Evolutionary conservation across 2,329 filamentous ascomycete genomes (phyloP).

Genomic region (Ophiostoma sp.): DNA sequence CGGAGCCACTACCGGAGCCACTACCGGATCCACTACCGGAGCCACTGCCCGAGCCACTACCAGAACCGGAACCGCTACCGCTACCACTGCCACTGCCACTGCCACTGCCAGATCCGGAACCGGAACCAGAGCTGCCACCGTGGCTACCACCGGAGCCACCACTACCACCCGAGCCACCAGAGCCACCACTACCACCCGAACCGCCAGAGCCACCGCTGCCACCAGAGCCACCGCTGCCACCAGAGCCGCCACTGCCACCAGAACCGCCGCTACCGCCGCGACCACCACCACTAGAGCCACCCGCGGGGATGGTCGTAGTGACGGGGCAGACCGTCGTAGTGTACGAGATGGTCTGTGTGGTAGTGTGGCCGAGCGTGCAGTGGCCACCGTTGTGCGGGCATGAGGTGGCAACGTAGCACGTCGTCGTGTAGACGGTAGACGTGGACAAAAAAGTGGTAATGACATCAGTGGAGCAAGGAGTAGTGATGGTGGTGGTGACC

Average conservation of each 20-base stretch:
- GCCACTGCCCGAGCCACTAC: neutral
- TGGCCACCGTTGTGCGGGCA: slow-evolving; percentile 33
- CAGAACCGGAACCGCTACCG: neutral
- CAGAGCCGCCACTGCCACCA: neutral
- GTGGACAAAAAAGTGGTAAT: slow-evolving; percentile 25
- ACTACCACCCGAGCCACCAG: neutral
- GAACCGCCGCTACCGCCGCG: neutral
- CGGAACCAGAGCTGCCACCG: neutral
- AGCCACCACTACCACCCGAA: neutral
- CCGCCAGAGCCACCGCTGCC: neutral
- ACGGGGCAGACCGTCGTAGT: slow-evolving; percentile 46
- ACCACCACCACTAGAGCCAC: neutral
- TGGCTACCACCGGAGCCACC: neutral
- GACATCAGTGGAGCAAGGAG: neutral
- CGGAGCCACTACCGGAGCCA: neutral
- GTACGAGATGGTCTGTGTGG: slow-evolving; percentile 35
- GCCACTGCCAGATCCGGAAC: neutral
- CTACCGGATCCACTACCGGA: neutral
- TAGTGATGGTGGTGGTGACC: neutral
- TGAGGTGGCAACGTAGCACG: slow-evolving; percentile 33
- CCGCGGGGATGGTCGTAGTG: slow-evolving; percentile 28
- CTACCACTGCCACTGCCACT: neutral
- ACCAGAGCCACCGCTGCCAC: neutral
- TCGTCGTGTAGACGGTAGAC: slow-evolving; percentile 33
- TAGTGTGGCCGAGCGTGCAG: slow-evolving; percentile 33